phyloP scores from a whole-genome alignment of 371 early-diverging fungal species.

The Mortierella sp. region DNA sequence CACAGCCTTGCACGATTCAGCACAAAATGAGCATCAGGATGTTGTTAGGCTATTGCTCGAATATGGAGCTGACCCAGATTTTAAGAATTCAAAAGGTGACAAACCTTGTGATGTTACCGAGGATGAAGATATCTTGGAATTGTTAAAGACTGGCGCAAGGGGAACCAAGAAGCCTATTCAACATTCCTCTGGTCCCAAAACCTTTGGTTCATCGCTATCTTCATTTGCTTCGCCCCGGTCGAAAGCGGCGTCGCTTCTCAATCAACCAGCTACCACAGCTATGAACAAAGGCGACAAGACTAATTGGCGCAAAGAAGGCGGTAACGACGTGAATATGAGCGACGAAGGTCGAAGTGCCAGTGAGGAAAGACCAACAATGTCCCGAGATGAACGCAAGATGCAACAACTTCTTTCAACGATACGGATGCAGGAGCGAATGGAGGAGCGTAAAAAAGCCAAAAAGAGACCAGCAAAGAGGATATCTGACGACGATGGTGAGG shows the following conservation, averaged over 20 bases:
- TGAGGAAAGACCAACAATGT: slow-evolving; percentile 50
- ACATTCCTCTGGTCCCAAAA: slow-evolving; percentile 51
- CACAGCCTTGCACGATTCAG: slow-evolving; percentile 85
- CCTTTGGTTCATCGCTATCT: slow-evolving; percentile 17
- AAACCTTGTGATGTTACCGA: slow-evolving; percentile 69
- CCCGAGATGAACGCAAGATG: slow-evolving; percentile 80
- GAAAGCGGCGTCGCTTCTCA: slow-evolving; percentile 10
- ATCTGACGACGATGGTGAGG: slow-evolving; percentile 53
- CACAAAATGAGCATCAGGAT: slow-evolving; percentile 72
- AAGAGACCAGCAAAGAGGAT: slow-evolving; percentile 30
- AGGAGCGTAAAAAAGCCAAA: slow-evolving; percentile 48
- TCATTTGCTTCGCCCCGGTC: slow-evolving; percentile 19
- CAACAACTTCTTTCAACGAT: slow-evolving; percentile 71
- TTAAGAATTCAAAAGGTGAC: slow-evolving; percentile 64
- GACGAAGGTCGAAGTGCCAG: slow-evolving; percentile 34
- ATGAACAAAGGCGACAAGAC: slow-evolving; percentile 6
- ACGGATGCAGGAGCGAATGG: slow-evolving; percentile 60
- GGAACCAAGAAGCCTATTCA: slow-evolving; percentile 57
- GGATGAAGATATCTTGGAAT: slow-evolving; percentile 55
- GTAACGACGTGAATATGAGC: slow-evolving; percentile 36
- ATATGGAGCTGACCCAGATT: slow-evolving; percentile 73
- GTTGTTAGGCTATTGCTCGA: slow-evolving; percentile 75
- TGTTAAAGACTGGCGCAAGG: slow-evolving; percentile 59
- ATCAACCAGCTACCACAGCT: slow-evolving; percentile 12
- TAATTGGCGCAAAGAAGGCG: slow-evolving; percentile 59